Conservation (phyloP, 768 basidiomycete genomes). For the Podaxis carcinomalis region DNA sequence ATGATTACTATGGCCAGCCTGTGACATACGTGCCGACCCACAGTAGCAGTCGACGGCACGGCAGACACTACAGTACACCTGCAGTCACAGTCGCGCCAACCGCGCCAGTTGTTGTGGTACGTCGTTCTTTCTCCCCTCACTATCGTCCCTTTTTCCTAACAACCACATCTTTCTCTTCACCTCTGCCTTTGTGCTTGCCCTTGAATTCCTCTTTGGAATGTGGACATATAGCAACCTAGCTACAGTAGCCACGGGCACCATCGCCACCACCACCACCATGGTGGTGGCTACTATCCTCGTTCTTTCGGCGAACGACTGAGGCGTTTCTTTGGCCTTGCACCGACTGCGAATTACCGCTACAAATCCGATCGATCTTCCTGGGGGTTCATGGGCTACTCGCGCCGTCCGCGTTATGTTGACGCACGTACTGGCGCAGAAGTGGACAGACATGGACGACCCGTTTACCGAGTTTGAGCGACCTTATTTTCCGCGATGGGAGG, state of each 20-base stretch:
- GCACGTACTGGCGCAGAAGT: slow-evolving; percentile 46
- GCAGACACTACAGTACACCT: slow-evolving; percentile 4
- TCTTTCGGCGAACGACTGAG: slow-evolving; percentile 41
- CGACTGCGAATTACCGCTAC: slow-evolving; percentile 34
- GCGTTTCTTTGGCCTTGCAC: slow-evolving; percentile 50
- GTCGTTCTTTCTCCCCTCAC: neutral
- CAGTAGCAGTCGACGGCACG: slow-evolving; percentile 4
- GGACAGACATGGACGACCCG: slow-evolving; percentile 50
- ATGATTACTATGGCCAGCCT: neutral
- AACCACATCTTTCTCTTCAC: neutral
- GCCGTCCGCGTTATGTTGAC: slow-evolving; percentile 45
- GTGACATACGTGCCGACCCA: slow-evolving; percentile 6
- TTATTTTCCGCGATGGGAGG: neutral
- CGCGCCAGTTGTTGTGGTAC: slow-evolving; percentile 2
- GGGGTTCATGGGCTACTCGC: slow-evolving; percentile 54
- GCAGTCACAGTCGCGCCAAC: neutral
- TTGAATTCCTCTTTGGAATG: neutral
- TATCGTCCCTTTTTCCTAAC: neutral
- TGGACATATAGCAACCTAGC: slow-evolving; percentile 3
- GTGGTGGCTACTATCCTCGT: slow-evolving; percentile 3
- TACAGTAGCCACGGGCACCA: slow-evolving; percentile 19
- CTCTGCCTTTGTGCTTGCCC: slow-evolving; percentile 4
- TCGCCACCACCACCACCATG: slow-evolving; percentile 17
- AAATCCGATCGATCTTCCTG: slow-evolving; percentile 41
- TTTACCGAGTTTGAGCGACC: slow-evolving; percentile 39